A percentile compares a stretch with the other conserved stretches of the same genome.
Evolutionary conservation across 1,139 yeast species (phyloP).

Genomic region (Nakaseomyces glabratus): DNA sequence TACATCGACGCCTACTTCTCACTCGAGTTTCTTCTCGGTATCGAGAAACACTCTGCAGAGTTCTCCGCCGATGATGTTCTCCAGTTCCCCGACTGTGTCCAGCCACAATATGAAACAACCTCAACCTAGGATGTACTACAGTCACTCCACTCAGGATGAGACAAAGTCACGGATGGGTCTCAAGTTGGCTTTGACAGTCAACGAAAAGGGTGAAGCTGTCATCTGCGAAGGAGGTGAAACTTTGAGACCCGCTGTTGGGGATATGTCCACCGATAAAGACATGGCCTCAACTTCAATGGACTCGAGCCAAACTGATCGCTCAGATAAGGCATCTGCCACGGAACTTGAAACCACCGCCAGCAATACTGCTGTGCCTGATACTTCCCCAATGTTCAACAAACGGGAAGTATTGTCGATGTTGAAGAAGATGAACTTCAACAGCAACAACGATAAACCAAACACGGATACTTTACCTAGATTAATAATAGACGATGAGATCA

Average conservation of each 20-base stretch:
- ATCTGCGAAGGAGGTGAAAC: conserved; percentile 13
- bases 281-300: too few species aligned
- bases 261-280: too few species aligned
- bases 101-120: too few species aligned
- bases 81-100: too few species aligned
- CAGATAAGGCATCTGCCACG: too few species aligned
- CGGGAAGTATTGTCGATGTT: conserved; percentile 20
- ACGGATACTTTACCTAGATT: conserved; percentile 3
- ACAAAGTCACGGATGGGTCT: neutral
- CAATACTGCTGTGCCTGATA: too few species aligned
- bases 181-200: conserved; percentile 18
- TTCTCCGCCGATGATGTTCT: conserved; percentile 17
- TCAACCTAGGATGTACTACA: too few species aligned
- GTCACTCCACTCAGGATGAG: conserved; percentile 4
- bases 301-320: too few species aligned
- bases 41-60: conserved; percentile 16
- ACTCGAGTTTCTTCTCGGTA: conserved; percentile 17
- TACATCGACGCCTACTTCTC: conserved; percentile 14
- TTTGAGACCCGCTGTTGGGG: too few species aligned
- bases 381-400: conserved; percentile 18
- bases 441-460: neutral
- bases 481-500: conserved; percentile 8
- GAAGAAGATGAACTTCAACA: conserved; percentile 20
- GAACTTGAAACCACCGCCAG: too few species aligned
- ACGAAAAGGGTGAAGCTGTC: conserved; percentile 22